These are phyloP conservation scores for Strombidium stylifer DNA, from an alignment of 73 alveolate genomes.

Conservation along the genomic window DNA sequence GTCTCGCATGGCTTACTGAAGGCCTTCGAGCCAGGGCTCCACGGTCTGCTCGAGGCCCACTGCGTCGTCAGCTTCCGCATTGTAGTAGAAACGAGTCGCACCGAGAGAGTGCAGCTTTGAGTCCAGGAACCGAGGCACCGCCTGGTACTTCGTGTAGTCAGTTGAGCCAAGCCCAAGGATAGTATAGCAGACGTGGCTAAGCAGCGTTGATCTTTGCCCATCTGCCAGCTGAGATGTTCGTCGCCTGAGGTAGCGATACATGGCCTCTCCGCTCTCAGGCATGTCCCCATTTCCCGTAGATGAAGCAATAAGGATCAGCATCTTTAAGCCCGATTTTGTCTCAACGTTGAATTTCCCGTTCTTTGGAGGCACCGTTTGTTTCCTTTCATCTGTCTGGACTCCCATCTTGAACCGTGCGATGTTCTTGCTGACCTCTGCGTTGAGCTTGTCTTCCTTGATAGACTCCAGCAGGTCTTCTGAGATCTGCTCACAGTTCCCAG, in stretches of 20 bases:
- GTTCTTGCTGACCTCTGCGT: not conserved
- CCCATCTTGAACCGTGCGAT: constrained; percentile 10
- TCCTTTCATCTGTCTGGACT: constrained; percentile 14
- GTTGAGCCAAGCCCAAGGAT: constrained; percentile 61
- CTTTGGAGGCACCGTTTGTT: no score
- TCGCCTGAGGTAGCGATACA: constrained; percentile 17
- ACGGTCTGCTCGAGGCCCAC: constrained; percentile 37
- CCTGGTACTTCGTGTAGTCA: constrained; percentile 48
- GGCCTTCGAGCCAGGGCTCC: constrained; percentile 63
- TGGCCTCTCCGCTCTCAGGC: constrained; percentile 56
- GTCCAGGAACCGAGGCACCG: constrained; percentile 43
- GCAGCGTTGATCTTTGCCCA: not conserved
- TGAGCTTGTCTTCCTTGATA: not conserved
- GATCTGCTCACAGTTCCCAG: constrained; percentile 67
- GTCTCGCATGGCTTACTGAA: constrained; percentile 9
- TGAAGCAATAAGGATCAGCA: constrained; percentile 30
- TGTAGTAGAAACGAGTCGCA: constrained; percentile 22
- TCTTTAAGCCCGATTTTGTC: not conserved
- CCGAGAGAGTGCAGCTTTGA: constrained; percentile 37
- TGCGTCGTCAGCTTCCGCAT: constrained; percentile 68
- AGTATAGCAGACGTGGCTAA: constrained; percentile 30
- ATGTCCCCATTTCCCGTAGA: constrained; percentile 67
- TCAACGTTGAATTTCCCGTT: constrained; percentile 4
- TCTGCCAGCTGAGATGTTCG: constrained; percentile 2
- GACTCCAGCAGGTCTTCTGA: constrained; percentile 32